Base-by-base conservation (phyloP, 1,284 basidiomycete species). In the Ustilago vetiveriae region DNA sequence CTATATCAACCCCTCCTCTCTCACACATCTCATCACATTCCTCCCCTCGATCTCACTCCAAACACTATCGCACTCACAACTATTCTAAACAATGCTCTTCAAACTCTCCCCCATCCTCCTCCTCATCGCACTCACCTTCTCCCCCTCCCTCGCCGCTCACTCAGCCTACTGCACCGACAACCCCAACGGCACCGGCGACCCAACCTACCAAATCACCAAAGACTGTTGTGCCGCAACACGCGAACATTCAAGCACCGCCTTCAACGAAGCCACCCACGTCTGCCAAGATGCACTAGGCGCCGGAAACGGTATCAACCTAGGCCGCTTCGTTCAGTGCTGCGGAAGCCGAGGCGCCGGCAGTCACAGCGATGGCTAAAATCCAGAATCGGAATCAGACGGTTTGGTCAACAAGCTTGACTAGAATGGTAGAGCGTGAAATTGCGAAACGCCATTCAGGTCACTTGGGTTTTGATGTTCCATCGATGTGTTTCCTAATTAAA, bases 251-350 rank as follows among this genome's bases (percentile, higher is more conserved):
- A 35, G 44, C n/a, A 55, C 52, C 22, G 23, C 13, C n/a, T 55
- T 47, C 38, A 41, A 47, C 29, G 52, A 55, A 19, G 19, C 4
- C 30, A 29, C 4, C 6, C 22, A 33, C 24, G 23, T 2, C 3
- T 55, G 43, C 38, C 16, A 26, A 39, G 52, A 55, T 22, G 52
- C 43, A 27, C 30, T 33, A 4, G 33, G 52, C 6, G 29, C 42
- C 2, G 52, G 44, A 5, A 47, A 47, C 17, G 52, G 52, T 4
- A 47, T 47, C 44, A 55, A 55, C 32, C 23, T 55, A 10, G 52
- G 44, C 9, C 19, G 52, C 4, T 55, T 55, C 19, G 32, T 47
- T 4, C 14, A 17, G 13, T 55, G 52, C 32, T 55, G 52, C 30
- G 43, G 32, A 10, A 36, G 40, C 32, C 39, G 48, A 3, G 48